Base-by-base conservation (phyloP, 139 green algal genomes). In the Chlamydomonas schloesseri region DNA sequence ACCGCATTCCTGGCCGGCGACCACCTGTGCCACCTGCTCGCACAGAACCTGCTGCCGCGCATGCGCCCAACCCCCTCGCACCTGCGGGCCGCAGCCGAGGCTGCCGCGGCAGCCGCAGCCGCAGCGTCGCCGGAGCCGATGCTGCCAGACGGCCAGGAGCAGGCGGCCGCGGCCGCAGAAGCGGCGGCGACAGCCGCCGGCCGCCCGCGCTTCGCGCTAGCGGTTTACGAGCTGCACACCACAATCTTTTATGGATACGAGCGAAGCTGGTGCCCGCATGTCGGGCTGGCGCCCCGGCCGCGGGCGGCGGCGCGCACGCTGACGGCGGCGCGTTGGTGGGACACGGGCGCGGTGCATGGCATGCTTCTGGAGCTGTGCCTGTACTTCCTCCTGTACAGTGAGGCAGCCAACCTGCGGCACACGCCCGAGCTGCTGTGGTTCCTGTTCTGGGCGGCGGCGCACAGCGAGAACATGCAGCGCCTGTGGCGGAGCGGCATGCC, bases 361-460 rank as follows among this genome's bases (percentile, higher is more conserved):
- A 78, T 90, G 71, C 78, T 90, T 36, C 34, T 31, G 8, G 86
- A 87, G 78, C 87, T 95, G 80, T 76, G 83, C 23, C 84, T 97
- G 37, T 97, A 94, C 87, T 95, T 96, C 74, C 85, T 97, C 84
- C 87, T 97, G 33, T 97, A 86, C 69, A 86, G 68, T 33, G 80
- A 86, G 80, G 80, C 67, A 20, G 80, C 68, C 67, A 86, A 86
- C 68, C 68, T 86, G 80, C 67, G 94, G 4, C 96, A 97, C 83
- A 84, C 89, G 23, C 93, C 94, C 13, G 95, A 97, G 88, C 78
- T 89, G 68, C 64, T 97, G 50, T 95, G 89, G 88, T 96, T 97
- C 71, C 75, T 97, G 13, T 97, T 95, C 91, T 86, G 93, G 89
- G 37, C 71, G n/a, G 82, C 82, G 31, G 37, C n/a, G 23, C 34